A percentile compares a stretch with the other conserved stretches of the same genome.
Conservation (phyloP, 2,329 filamentous ascomycete genomes). For the Venturiaceae sp. region DNA sequence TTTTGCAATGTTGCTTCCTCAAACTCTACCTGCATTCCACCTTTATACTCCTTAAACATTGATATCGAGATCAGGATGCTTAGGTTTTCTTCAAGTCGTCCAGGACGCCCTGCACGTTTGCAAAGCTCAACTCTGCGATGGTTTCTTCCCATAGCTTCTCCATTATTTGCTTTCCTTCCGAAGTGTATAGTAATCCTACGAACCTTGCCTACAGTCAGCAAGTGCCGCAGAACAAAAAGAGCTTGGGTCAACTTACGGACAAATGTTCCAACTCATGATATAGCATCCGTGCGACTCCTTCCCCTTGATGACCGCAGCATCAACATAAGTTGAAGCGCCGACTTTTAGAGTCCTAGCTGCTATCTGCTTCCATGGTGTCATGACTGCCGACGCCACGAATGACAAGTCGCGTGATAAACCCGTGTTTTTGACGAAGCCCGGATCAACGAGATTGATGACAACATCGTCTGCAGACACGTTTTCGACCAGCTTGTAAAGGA, state of each 20-base stretch:
- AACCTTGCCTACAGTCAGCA: conserved; percentile 16
- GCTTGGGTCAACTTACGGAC: conserved; percentile 27
- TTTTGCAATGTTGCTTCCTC: too few species aligned
- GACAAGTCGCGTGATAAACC: conserved; percentile 24
- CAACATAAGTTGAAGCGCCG: conserved; percentile 38
- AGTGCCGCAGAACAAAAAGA: background rate
- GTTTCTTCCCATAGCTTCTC: conserved; percentile 25
- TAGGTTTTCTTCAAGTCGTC: too few species aligned
- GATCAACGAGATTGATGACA: conserved; percentile 37
- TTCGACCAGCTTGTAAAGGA: conserved; percentile 13
- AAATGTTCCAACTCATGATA: conserved; percentile 38
- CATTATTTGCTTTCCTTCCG: conserved; percentile 25
- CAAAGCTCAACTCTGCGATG: conserved; percentile 5
- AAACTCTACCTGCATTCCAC: too few species aligned
- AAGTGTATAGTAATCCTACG: conserved; percentile 21
- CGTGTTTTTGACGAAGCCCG: conserved; percentile 35
- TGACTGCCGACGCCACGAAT: conserved; percentile 10
- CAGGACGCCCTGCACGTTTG: too few species aligned
- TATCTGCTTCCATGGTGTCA: conserved; percentile 16
- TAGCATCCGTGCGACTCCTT: conserved; percentile 43
- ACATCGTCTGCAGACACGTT: conserved; percentile 15
- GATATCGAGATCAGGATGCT: too few species aligned
- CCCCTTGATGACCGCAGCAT: conserved; percentile 36
- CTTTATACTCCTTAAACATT: too few species aligned
- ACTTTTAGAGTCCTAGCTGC: conserved; percentile 20